phyloP scores from a whole-genome alignment of 2,329 filamentous ascomycete species.

The Nannizzia gypsea region DNA sequence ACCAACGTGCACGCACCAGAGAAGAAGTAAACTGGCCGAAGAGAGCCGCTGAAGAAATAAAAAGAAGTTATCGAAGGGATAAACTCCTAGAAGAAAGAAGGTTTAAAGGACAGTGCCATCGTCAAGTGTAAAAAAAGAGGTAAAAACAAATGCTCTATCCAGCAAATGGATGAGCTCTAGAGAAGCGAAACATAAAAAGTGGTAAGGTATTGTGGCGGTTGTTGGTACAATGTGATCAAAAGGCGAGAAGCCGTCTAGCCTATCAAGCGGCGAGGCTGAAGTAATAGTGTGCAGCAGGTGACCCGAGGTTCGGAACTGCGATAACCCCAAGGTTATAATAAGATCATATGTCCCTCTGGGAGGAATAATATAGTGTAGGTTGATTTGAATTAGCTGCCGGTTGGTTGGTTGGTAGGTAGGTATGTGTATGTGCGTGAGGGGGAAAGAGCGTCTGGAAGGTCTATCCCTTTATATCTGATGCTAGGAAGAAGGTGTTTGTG shows the following conservation, averaged over 20 bases:
- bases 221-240: not conserved
- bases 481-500: conserved; percentile 72
- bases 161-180: too few species aligned
- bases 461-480: conserved; percentile 35
- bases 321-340: not conserved
- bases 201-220: not conserved
- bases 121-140: too few species aligned
- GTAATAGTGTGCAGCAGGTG: not conserved
- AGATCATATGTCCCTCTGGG: not conserved
- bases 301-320: not conserved
- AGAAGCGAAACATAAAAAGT: not conserved
- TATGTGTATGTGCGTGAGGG: too few species aligned
- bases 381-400: not conserved
- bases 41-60: not conserved
- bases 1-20: not conserved
- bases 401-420: too few species aligned
- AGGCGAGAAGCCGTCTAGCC: not conserved
- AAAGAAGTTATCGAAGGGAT: not conserved
- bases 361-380: not conserved
- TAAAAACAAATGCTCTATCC: too few species aligned
- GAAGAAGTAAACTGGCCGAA: not conserved
- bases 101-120: too few species aligned
- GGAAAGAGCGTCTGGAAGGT: too few species aligned
- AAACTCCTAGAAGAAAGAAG: too few species aligned
- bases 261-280: not conserved